Conservation (phyloP, 768 basidiomycete genomes). For the Ephemerocybe angulata region DNA sequence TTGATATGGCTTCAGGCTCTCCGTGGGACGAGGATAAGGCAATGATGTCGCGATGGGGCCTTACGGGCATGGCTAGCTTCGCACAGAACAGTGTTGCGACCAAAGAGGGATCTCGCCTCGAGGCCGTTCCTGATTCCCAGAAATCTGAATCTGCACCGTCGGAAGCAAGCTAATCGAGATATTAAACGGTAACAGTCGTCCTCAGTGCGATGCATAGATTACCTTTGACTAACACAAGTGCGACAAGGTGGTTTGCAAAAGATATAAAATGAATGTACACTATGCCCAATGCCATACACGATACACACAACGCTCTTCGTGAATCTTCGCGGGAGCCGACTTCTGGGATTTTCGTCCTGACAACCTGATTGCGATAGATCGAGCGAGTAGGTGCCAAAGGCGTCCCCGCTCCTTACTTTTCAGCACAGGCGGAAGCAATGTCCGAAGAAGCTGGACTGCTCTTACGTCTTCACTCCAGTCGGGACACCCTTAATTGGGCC, state of each 20-base stretch:
- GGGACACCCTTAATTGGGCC: neutral
- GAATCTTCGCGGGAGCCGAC: neutral
- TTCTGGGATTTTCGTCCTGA: constrained; percentile 1
- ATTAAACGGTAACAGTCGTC: neutral
- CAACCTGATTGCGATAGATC: neutral
- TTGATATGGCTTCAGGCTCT: constrained; percentile 40
- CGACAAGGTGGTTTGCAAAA: neutral
- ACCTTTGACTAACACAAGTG: neutral
- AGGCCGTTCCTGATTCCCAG: constrained; percentile 2
- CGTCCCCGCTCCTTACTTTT: neutral
- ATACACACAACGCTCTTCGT: neutral
- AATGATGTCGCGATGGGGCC: constrained; percentile 91
- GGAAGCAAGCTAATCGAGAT: neutral
- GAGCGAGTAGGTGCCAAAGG: neutral
- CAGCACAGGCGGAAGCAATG: neutral
- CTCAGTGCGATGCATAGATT: no score
- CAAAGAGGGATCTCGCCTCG: constrained; percentile 43
- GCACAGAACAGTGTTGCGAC: constrained; percentile 61
- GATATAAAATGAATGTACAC: constrained; percentile 3
- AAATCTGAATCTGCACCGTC: neutral
- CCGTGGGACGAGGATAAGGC: constrained; percentile 66
- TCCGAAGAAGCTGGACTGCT: constrained; percentile 1
- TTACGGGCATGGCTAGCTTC: constrained; percentile 89
- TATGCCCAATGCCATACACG: neutral
- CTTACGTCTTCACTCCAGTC: neutral